Evolutionary conservation across 75 land plant genomes (phyloP).

Genomic region (Cupressus sempervirens): DNA sequence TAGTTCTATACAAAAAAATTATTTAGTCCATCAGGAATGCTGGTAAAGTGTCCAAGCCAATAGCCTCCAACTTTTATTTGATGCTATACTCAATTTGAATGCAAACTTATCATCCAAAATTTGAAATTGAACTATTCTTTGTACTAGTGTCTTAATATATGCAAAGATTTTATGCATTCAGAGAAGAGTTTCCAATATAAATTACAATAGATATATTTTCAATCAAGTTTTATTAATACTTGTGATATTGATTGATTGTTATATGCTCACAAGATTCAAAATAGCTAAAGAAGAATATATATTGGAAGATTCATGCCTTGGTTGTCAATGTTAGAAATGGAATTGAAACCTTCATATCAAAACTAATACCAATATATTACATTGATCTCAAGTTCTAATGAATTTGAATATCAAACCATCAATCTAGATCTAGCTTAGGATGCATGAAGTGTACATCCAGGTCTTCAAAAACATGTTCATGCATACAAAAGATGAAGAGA

Average conservation of each 20-base stretch:
- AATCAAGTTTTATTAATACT: background rate
- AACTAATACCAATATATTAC: background rate
- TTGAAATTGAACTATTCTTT: background rate
- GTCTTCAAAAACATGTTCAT: slow-evolving; percentile 92
- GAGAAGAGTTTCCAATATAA: background rate
- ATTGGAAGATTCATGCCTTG: background rate
- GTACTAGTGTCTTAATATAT: background rate
- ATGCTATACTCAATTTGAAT: too few relatives aligned
- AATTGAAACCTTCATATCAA: background rate
- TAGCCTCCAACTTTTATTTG: too few relatives aligned
- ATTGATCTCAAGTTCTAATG: background rate
- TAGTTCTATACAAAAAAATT: too few relatives aligned
- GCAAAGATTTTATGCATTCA: background rate
- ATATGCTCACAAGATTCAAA: background rate
- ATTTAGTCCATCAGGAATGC: too few relatives aligned
- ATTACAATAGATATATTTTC: background rate
- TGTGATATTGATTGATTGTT: background rate
- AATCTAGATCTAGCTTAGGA: slow-evolving; percentile 58
- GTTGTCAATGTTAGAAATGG: background rate
- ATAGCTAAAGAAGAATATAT: background rate
- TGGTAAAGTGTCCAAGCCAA: too few relatives aligned
- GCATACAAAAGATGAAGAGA: background rate
- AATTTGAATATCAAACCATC: background rate
- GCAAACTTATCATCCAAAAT: too few relatives aligned
- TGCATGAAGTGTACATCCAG: slow-evolving; percentile 70